phyloP scores from a whole-genome alignment of 345 rosid genomes.

The Heritiera littoralis region DNA sequence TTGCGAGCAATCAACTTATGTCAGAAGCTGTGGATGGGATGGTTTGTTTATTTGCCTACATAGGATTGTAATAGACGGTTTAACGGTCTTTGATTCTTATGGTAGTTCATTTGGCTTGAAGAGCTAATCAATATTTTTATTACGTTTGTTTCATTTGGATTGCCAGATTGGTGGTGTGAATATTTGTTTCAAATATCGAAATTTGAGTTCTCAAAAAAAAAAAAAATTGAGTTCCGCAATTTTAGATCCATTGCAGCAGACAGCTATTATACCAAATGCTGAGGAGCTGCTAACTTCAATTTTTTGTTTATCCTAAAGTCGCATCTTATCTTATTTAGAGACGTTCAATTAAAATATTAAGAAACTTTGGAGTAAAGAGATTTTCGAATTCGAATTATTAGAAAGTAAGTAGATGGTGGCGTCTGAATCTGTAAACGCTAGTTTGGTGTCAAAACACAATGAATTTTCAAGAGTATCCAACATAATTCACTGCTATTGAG shows the following conservation, averaged over 20 bases:
- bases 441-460: no score
- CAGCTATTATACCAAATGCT: neutral
- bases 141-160: neutral
- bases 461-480: no score
- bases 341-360: neutral
- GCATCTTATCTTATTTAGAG: no score
- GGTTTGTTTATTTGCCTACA: slow-evolving; percentile 22
- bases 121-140: neutral
- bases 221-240: neutral
- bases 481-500: neutral
- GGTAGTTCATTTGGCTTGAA: neutral
- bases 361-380: neutral
- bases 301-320: neutral
- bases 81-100: slow-evolving; percentile 20
- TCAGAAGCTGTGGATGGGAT: neutral
- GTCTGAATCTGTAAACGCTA: no score
- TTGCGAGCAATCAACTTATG: neutral
- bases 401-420: no score
- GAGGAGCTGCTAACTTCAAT: neutral
- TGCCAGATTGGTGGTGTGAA: neutral
- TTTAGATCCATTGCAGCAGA: neutral
- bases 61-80: slow-evolving; percentile 34
- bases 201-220: neutral
- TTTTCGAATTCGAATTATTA: neutral
- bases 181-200: neutral